phyloP scores from a whole-genome alignment of 495 filamentous ascomycete genomes.

The Talaromyces stipitatus region DNA sequence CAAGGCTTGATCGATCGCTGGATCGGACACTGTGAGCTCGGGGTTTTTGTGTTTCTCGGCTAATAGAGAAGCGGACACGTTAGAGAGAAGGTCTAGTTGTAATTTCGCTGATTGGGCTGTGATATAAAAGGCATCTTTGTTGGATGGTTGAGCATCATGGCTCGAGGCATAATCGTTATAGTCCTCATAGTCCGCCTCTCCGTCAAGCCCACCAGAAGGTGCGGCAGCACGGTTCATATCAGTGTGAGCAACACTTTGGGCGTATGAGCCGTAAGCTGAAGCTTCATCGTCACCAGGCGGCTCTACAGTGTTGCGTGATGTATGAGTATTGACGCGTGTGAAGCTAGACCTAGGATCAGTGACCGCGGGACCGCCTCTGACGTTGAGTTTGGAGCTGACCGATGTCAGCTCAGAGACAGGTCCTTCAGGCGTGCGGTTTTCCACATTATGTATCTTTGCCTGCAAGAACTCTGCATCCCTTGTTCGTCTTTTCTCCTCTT shows the following conservation, averaged over 20 bases:
- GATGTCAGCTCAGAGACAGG: conserved; percentile 21
- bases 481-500: conserved; percentile 68
- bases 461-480: conserved; percentile 70
- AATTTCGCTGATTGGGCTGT: conserved; percentile 90
- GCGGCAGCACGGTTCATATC: conserved; percentile 39
- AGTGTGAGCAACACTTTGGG: conserved; percentile 46
- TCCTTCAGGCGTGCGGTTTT: conserved; percentile 26
- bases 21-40: conserved; percentile 60
- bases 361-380: conserved; percentile 29
- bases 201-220: conserved; percentile 35
- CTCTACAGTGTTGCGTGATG: conserved; percentile 45
- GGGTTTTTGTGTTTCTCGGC: conserved; percentile 64
- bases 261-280: conserved; percentile 48
- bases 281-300: conserved; percentile 49
- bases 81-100: conserved; percentile 80
- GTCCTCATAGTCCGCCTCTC: conserved; percentile 73
- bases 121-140: conserved; percentile 89
- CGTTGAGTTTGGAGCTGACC: conserved; percentile 24
- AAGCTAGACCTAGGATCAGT: conserved; percentile 30
- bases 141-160: conserved; percentile 59
- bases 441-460: conserved; percentile 57
- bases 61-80: conserved; percentile 75
- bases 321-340: conserved; percentile 32
- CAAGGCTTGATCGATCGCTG: conserved; percentile 69
- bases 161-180: conserved; percentile 77